phyloP scores from a whole-genome alignment of 2,329 filamentous ascomycete genomes.

The Amphichorda felina region DNA sequence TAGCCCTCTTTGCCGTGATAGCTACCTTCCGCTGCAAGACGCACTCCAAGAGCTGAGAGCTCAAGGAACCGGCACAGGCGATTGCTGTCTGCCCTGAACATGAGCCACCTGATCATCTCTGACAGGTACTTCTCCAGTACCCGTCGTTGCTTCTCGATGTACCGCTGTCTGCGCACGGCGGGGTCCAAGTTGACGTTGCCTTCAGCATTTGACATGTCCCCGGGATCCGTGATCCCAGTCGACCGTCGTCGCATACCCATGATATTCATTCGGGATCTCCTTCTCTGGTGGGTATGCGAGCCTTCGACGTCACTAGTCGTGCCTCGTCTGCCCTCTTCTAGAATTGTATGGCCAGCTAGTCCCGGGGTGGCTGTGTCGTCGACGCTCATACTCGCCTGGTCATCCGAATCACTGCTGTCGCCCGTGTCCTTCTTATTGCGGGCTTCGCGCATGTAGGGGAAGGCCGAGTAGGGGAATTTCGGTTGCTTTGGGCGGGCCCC shows the following conservation, averaged over 20 bases:
- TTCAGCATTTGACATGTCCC: constrained; percentile 28
- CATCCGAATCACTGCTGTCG: constrained; percentile 70
- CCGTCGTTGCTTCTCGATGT: constrained; percentile 71
- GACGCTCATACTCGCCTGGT: constrained; percentile 23
- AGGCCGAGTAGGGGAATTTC: constrained; percentile 77
- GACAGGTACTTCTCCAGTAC: constrained; percentile 85
- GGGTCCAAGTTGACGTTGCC: constrained; percentile 37
- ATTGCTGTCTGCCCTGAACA: constrained; percentile 93
- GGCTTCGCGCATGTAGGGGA: constrained; percentile 78
- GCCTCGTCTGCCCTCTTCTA: constrained; percentile 50
- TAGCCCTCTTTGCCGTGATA: constrained; percentile 98
- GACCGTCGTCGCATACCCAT: constrained; percentile 41
- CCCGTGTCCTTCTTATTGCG: constrained; percentile 70
- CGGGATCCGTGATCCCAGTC: constrained; percentile 34
- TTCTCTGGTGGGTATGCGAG: constrained; percentile 21
- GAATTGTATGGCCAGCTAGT: constrained; percentile 28
- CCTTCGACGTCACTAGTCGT: constrained; percentile 21
- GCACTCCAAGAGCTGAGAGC: constrained; percentile 83
- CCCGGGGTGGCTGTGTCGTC: constrained; percentile 36
- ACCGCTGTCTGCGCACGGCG: constrained; percentile 36
- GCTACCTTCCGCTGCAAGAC: constrained; percentile 86
- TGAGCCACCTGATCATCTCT: constrained; percentile 90
- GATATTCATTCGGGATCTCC: constrained; percentile 40
- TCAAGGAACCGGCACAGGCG: constrained; percentile 92
- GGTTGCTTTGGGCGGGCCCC: constrained; percentile 70